These are phyloP conservation scores for Albugo candida DNA, from an alignment of 352 stramenopile genomes.

Conservation along the genomic window DNA sequence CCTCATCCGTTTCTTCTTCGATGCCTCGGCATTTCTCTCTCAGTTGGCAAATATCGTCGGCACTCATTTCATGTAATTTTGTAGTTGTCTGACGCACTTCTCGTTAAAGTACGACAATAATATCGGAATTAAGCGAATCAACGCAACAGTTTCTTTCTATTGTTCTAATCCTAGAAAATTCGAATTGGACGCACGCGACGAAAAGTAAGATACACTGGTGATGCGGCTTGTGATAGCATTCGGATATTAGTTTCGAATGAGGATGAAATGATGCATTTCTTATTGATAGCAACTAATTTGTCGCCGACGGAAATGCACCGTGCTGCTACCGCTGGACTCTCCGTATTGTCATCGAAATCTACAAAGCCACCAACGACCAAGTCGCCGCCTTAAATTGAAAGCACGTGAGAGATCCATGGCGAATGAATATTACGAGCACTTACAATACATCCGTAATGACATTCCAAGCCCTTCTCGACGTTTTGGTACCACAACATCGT, in stretches of 20 bases:
- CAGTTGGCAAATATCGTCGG: no score
- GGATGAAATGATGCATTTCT: conserved; percentile 69
- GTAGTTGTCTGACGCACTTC: no score
- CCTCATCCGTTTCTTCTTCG: no score
- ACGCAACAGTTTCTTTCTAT: no score
- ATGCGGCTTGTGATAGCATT: conserved; percentile 52
- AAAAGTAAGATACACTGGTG: conserved; percentile 73
- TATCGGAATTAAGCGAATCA: no score
- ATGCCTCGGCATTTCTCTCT: no score
- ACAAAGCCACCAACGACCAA: conserved; percentile 64
- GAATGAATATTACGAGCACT: conserved; percentile 5
- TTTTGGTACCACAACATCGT: conserved; percentile 66
- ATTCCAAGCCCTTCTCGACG: conserved; percentile 58
- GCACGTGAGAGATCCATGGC: no score
- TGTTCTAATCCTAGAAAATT: conserved; percentile 21
- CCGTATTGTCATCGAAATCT: conserved; percentile 59
- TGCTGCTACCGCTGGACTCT: conserved; percentile 56
- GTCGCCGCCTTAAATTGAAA: conserved; percentile 26
- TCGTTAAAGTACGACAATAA: no score
- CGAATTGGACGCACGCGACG: conserved; percentile 35
- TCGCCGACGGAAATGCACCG: conserved; percentile 62
- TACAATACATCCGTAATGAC: conserved; percentile 74
- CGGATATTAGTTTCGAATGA: conserved; percentile 77
- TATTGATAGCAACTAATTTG: conserved; percentile 71
- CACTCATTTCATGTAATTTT: no score